Evolutionary conservation across 306 rosid genomes (phyloP), one percentile per base, ranked within the genome.

Genomic region (Cicer pinnatifidum): DNA sequence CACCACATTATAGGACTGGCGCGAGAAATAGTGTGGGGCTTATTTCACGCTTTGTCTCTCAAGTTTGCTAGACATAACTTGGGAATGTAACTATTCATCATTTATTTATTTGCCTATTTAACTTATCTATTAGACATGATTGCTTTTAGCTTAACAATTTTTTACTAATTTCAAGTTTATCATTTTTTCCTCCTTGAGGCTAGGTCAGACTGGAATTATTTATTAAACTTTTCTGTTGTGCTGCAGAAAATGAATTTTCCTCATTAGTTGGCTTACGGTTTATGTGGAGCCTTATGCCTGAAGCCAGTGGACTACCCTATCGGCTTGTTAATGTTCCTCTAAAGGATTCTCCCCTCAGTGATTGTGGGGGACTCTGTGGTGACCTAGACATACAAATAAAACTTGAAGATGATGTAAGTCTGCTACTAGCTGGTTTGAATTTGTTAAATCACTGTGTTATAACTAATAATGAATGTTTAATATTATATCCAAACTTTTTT

Each of bases 211-310:
- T 76, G 58, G 17, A 52, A 72, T 38, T 11, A 47, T 77, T 82
- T 58, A 83, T 67, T 50, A 8, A 35, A 17, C 47, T 63, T 76
- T 38, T 52, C 80, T 57, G 23, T 41, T 74, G 53, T 73, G 71
- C 75, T 89, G 88, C 96, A 93, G 98, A 91, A 80, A 93, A 93
- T 71, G 96, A 89, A 60, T 93, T 93, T 86, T 91, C 98, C 9
- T 93, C 98, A 12, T 74, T 93, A 74, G 98, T 87, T 83, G 98
- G 98, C 76, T 88, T 93, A 78, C 96, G 88, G 74, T 93, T 93
- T 56, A 83, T 72, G 93, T 93, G 98, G 98, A 85, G 79, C 70
- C 80, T 88, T 77, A 71, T 65, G 82, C 86, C 96, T 58, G 88
- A 88, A 83, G 84, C 79, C 61, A 78, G 72, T 53, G 87, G 67